Conservation (phyloP, 164 flowering plant genomes). For the Tetrastigma voinierianum region DNA sequence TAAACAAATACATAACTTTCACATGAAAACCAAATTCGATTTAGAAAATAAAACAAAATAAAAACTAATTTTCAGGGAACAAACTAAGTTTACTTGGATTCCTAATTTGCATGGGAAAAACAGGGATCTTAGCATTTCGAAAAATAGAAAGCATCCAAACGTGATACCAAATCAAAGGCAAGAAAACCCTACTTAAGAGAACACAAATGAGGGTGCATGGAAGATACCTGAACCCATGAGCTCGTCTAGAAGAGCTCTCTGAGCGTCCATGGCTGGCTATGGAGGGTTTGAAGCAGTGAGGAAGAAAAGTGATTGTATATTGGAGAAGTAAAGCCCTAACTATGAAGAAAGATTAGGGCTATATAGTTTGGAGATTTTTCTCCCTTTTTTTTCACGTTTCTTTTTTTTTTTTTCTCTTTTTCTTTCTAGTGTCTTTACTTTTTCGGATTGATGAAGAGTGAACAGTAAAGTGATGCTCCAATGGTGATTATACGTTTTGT, state of each 20-base stretch:
- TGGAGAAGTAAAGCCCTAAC: not conserved
- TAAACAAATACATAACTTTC: not conserved
- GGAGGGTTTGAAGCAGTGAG: not conserved
- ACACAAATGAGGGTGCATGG: not conserved
- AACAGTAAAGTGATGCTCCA: too few relatives aligned
- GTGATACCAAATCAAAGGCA: not conserved
- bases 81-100: not conserved
- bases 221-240: constrained; percentile 91
- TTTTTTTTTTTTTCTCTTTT: too few relatives aligned
- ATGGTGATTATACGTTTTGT: too few relatives aligned
- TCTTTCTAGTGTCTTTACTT: too few relatives aligned
- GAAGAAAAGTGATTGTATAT: not conserved
- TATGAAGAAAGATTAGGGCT: not conserved
- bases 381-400: too few relatives aligned
- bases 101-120: too few relatives aligned
- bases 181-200: not conserved
- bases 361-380: too few relatives aligned
- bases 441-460: too few relatives aligned
- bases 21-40: not conserved
- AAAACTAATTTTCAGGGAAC: not conserved
- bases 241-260: constrained; percentile 93
- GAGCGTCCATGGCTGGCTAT: constrained; percentile 75
- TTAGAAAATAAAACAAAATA: not conserved
- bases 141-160: not conserved
- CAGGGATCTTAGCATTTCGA: not conserved